These are phyloP conservation scores for Pyrenochaeta sp. DNA, from an alignment of 2,329 filamentous ascomycete genomes.

Conservation along the genomic window DNA sequence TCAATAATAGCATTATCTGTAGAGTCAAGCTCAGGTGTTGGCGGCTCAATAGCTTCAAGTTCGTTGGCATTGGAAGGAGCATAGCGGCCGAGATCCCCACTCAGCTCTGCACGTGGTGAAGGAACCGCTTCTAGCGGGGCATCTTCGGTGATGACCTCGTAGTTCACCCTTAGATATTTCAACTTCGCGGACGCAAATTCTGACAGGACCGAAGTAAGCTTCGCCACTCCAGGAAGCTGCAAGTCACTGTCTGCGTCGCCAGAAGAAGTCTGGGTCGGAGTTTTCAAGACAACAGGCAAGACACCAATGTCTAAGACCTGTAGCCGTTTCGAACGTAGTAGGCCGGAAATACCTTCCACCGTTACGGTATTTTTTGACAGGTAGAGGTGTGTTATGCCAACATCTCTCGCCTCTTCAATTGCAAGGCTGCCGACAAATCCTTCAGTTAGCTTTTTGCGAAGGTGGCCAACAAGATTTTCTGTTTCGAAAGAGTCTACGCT, in stretches of 20 bases:
- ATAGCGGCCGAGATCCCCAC: constrained; percentile 29
- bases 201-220: constrained; percentile 61
- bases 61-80: constrained; percentile 35
- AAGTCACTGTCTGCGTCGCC: constrained; percentile 29
- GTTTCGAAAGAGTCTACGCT: constrained; percentile 44
- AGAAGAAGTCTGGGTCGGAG: constrained; percentile 26
- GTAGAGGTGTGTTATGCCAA: constrained; percentile 68
- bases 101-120: constrained; percentile 38
- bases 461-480: constrained; percentile 61
- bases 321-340: constrained; percentile 61
- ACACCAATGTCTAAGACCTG: constrained; percentile 65
- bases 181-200: constrained; percentile 57
- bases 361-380: constrained; percentile 65
- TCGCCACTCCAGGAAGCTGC: constrained; percentile 60
- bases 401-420: constrained; percentile 63
- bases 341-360: constrained; percentile 62
- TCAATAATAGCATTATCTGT: constrained; percentile 30
- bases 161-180: constrained; percentile 64
- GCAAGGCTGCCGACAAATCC: constrained; percentile 61
- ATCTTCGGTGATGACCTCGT: constrained; percentile 62
- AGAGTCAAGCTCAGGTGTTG: constrained; percentile 34
- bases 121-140: constrained; percentile 20
- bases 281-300: constrained; percentile 40
- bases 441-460: constrained; percentile 51
- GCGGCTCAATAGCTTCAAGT: constrained; percentile 28